Evolutionary conservation across 2,329 filamentous ascomycete species (phyloP), one percentile per base, ranked within the genome.

Genomic region (Drechslera avenae): DNA sequence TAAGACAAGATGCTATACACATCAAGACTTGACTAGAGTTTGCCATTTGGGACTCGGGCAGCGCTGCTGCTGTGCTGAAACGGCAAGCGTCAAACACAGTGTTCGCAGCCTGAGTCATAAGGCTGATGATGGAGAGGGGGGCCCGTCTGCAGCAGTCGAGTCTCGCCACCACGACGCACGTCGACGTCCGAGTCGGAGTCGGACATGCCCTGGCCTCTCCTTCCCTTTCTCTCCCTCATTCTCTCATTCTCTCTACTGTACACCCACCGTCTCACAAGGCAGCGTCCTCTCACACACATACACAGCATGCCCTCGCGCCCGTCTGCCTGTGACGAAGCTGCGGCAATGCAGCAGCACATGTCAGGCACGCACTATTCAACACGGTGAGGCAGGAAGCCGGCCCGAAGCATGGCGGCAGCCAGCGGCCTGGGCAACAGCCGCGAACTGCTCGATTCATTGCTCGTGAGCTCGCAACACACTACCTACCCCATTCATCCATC

Each of bases 51-150:
- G 41, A 35, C 10, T 44, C 14, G 19, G 3, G 23, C 23, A 7
- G 23, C 23, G 23, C 5, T 26, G 8, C 14, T n/a, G 23, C 13
- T 10, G 14, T 39, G 53, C 47, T 57, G 52, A 51, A 47, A 51
- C 40, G n/a, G 7, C 28, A 14, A 46, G 32, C 36, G 52, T 41
- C 46, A 42, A 54, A 49, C 32, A 43, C 26, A 37, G 36, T n/a
- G 33, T 53, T 48, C 34, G 50, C 52, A 50, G 58, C 54, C 57
- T 63, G 59, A 60, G 50, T 59, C 61, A 56, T 68, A 72, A 68
- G 68, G 68, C 68, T 72, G 68, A n/a, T n/a, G n/a, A n/a, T n/a
- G n/a, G n/a, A n/a, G n/a, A 67, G 57, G 49, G 26, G 52, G 45
- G n/a, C n/a, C n/a, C 43, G 35, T 35, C 52, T 52, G 52, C 50